A percentile compares a stretch with the other conserved stretches of the same genome.
Conservation (phyloP, 768 basidiomycete genomes). For the Paxillus involutus region DNA sequence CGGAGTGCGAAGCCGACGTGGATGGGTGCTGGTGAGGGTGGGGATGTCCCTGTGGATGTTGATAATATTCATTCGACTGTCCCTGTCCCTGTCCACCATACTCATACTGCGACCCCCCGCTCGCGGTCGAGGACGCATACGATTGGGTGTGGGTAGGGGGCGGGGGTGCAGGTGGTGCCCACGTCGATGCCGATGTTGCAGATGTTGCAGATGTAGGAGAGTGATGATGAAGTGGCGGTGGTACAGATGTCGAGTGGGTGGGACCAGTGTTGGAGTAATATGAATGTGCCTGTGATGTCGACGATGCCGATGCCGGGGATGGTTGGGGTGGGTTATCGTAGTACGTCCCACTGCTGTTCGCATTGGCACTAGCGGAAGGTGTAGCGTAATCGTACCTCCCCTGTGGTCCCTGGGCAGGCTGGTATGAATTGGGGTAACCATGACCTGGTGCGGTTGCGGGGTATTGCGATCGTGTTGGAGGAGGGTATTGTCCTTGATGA, state of each 20-base stretch:
- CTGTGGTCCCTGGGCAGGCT: constrained; percentile 13
- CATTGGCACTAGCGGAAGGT: constrained; percentile 25
- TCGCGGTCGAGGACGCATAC: constrained; percentile 20
- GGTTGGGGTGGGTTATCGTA: constrained; percentile 23
- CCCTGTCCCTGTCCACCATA: constrained; percentile 19
- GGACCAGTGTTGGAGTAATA: constrained; percentile 17
- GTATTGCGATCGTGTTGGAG: constrained; percentile 27
- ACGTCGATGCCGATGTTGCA: neutral
- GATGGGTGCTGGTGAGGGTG: constrained; percentile 8
- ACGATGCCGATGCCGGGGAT: constrained; percentile 13
- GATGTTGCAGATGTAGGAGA: neutral
- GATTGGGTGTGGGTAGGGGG: constrained; percentile 20
- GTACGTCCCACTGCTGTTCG: constrained; percentile 19
- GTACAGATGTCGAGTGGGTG: constrained; percentile 18
- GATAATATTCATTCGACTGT: constrained; percentile 26
- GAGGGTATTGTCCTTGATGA: constrained; percentile 25
- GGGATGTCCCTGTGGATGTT: constrained; percentile 10
- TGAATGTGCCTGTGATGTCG: constrained; percentile 20
- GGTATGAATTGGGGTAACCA: constrained; percentile 27
- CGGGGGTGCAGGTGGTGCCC: constrained; percentile 1
- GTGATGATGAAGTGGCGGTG: constrained; percentile 1
- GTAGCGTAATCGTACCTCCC: constrained; percentile 22
- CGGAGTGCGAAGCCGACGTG: constrained; percentile 2
- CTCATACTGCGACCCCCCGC: constrained; percentile 22
- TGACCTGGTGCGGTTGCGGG: constrained; percentile 10